These are phyloP conservation scores for Cyclotella sp. DNA, from an alignment of 108 stramenopile genomes.

Conservation along the genomic window DNA sequence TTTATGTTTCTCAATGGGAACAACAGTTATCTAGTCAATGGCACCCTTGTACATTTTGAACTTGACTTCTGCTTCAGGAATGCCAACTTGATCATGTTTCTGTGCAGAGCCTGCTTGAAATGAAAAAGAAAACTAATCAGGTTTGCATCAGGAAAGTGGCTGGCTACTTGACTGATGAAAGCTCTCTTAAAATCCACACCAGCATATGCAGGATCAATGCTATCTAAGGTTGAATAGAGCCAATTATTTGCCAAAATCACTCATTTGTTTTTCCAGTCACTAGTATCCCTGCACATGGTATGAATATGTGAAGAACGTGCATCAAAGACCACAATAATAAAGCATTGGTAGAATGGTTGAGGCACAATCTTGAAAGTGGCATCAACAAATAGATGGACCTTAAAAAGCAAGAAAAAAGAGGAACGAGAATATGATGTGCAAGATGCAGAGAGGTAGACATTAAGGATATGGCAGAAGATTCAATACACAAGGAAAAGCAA, in stretches of 20 bases:
- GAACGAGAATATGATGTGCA: too few relatives aligned
- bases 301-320: too few relatives aligned
- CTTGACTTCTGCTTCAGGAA: slow-evolving; percentile 2
- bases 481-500: too few relatives aligned
- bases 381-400: too few relatives aligned
- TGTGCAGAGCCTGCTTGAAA: slow-evolving; percentile 14
- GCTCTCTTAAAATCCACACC: slow-evolving; percentile 18
- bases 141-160: neutral
- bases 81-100: slow-evolving; percentile 12
- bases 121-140: slow-evolving; percentile 12
- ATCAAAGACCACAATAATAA: too few relatives aligned
- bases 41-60: neutral
- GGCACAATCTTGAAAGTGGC: too few relatives aligned
- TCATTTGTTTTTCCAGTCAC: slow-evolving; percentile 14
- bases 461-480: too few relatives aligned
- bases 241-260: slow-evolving; percentile 16
- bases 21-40: neutral
- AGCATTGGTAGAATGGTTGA: too few relatives aligned
- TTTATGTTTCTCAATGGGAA: slow-evolving; percentile 3
- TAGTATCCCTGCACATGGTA: too few relatives aligned
- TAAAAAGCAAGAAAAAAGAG: too few relatives aligned
- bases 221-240: neutral
- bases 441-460: too few relatives aligned
- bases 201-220: neutral
- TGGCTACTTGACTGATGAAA: neutral